Evolutionary conservation across 2,329 filamentous ascomycete genomes (phyloP).

Genomic region (Paecilomyces formosus): DNA sequence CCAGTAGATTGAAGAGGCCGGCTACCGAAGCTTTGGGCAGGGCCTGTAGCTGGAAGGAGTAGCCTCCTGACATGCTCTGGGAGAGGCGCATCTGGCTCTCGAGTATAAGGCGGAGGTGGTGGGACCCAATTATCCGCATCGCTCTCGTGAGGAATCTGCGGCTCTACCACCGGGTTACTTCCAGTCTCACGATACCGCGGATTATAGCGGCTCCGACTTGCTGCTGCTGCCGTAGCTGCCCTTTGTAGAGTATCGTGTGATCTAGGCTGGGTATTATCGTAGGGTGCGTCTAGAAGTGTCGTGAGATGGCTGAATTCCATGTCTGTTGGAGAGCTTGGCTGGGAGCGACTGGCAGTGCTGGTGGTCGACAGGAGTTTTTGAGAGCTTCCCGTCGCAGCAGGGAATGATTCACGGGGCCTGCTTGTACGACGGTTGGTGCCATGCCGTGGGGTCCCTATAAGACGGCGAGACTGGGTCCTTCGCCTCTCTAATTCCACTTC

Average conservation of each 20-base stretch:
- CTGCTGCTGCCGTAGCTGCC: conserved; percentile 66
- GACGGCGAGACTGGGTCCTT: conserved; percentile 59
- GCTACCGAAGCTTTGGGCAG: conserved; percentile 7
- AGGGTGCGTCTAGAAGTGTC: conserved; percentile 62
- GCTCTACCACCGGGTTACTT: conserved; percentile 40
- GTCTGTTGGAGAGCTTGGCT: conserved; percentile 16
- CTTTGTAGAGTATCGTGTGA: conserved; percentile 63
- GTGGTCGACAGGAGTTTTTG: conserved; percentile 9
- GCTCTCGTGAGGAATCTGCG: conserved; percentile 74
- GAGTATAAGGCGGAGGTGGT: conserved; percentile 67
- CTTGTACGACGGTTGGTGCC: conserved; percentile 19
- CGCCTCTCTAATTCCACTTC: conserved; percentile 73
- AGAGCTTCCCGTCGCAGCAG: conserved; percentile 9
- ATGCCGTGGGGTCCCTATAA: conserved; percentile 38
- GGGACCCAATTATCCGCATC: conserved; percentile 86
- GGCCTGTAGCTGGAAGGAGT: conserved; percentile 22
- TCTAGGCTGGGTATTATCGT: conserved; percentile 64
- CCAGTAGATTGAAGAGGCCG: conserved; percentile 7
- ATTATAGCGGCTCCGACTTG: conserved; percentile 61
- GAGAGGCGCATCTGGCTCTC: conserved; percentile 26
- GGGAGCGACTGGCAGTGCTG: conserved; percentile 20
- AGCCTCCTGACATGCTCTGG: conserved; percentile 28
- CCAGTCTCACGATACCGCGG: conserved; percentile 30
- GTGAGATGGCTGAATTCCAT: conserved; percentile 27
- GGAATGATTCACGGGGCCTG: conserved; percentile 15